These are phyloP conservation scores for Trichoderma simmonsii DNA, from an alignment of 2,329 filamentous ascomycete species.

Conservation along the genomic window DNA sequence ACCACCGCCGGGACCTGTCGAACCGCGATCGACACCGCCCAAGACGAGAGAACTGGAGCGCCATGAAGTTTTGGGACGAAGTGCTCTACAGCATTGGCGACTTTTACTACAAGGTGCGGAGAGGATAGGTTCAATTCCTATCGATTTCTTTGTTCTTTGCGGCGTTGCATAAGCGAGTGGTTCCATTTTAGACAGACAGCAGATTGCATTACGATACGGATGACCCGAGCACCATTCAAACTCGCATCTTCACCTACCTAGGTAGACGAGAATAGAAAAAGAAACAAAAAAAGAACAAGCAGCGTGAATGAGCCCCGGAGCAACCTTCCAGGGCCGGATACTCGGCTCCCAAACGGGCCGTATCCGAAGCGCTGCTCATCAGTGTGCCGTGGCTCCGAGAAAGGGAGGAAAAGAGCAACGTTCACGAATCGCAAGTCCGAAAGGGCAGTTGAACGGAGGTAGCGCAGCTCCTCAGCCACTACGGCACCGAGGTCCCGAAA, in stretches of 20 bases:
- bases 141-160: background rate
- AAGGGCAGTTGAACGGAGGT: conserved; percentile 1
- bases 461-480: background rate
- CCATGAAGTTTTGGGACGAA: conserved; percentile 38
- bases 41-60: conserved; percentile 28
- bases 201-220: background rate
- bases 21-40: conserved; percentile 17
- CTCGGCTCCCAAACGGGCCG: conserved; percentile 2
- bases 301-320: background rate
- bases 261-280: background rate
- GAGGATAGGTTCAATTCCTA: conserved; percentile 21
- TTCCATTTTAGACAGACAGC: background rate
- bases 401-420: background rate
- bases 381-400: conserved; percentile 3
- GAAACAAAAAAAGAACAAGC: background rate
- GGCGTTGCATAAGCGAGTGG: background rate
- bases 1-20: conserved; percentile 22
- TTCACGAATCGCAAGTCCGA: background rate
- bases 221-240: conserved; percentile 15
- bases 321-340: background rate
- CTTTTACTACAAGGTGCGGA: conserved; percentile 36
- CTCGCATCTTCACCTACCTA: background rate
- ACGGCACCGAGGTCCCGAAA: conserved; percentile 13
- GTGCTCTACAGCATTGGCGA: conserved; percentile 39
- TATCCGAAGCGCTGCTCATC: background rate